Evolutionary conservation across 805 yeast species (phyloP).

Genomic region (Candida ovalis): DNA sequence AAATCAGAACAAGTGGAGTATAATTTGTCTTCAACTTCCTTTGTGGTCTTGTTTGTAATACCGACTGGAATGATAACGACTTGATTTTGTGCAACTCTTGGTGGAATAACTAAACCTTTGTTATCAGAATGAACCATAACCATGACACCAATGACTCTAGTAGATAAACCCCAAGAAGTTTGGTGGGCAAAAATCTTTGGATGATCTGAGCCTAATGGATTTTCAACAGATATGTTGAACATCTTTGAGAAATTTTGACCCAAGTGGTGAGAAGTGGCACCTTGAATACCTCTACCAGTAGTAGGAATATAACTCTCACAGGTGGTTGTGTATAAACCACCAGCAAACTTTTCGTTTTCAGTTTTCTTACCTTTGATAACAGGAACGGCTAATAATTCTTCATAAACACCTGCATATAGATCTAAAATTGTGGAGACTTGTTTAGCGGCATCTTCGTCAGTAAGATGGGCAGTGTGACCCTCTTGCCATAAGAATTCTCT

Average conservation of each 20-base stretch:
- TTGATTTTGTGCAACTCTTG: constrained; percentile 91
- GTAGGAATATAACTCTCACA: constrained; percentile 96
- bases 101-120: constrained; percentile 97
- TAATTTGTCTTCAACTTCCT: constrained; percentile 68
- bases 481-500: constrained; percentile 99
- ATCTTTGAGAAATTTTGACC: constrained; percentile 98
- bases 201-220: constrained; percentile 84
- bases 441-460: constrained; percentile 70
- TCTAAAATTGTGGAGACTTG: constrained; percentile 88
- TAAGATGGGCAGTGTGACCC: constrained; percentile 97
- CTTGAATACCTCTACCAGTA: constrained; percentile 99
- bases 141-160: constrained; percentile 99
- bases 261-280: constrained; percentile 96
- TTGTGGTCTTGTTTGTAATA: constrained; percentile 78
- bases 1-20: constrained; percentile 65
- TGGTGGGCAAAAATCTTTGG: constrained; percentile 89
- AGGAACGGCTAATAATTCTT: constrained; percentile 94
- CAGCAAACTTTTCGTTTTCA: constrained; percentile 97
- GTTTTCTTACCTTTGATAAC: constrained; percentile 94
- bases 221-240: constrained; percentile 94
- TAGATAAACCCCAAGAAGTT: constrained; percentile 98
- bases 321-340: constrained; percentile 94
- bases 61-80: constrained; percentile 95
- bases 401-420: constrained; percentile 78
- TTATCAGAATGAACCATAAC: constrained; percentile 98